Evolutionary conservation across 176 grass and related monocot species (phyloP), one percentile per base, ranked within the genome.

Genomic region (Stipa capillata): DNA sequence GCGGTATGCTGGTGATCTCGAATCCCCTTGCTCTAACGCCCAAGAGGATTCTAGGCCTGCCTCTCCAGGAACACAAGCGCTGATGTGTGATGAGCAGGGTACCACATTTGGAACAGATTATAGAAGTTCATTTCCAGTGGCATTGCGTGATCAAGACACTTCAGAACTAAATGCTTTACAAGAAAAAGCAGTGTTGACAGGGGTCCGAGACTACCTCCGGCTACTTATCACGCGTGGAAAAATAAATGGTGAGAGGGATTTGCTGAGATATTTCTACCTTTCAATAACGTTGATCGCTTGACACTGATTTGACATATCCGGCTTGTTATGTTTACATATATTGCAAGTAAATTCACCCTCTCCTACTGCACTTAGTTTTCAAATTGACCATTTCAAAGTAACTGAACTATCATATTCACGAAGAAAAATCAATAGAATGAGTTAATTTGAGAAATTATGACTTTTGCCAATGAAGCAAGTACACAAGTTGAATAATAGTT

Each of bases 51-150:
- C 35, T 63, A 83, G 85, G 76, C 85, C 88, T 70, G 77, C 89
- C 33, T 93, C 91, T 83, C 91, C 91, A 66, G 88, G 74, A 85
- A 93, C 91, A 52, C 63, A 77, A 65, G 91, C 91, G 0, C 69
- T 93, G 31, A 68, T 93, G 82, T 93, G 91, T 72, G 79, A 93
- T 73, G 91, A 93, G 69, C 54, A 88, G 73, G 88, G 82, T 50
- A 75, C 80, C 37, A 60, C 80, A 56, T 93, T 93, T 48, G 82
- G 80, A 50, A 41, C 23, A 33, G 81, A 79, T 68, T 74, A 79
- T 51, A 79, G 31, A 52, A 79, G 32, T 60, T 74, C 86, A 60
- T 68, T 88, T 74, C 74, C 81, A 60, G 33, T 32, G 25, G 39
- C 49, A 73, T 51, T 88, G 41, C 74, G 50, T 74, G 86, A 84